Evolutionary conservation across 1,139 yeast species (phyloP).

Genomic region (Wickerhamiella pararugosa): DNA sequence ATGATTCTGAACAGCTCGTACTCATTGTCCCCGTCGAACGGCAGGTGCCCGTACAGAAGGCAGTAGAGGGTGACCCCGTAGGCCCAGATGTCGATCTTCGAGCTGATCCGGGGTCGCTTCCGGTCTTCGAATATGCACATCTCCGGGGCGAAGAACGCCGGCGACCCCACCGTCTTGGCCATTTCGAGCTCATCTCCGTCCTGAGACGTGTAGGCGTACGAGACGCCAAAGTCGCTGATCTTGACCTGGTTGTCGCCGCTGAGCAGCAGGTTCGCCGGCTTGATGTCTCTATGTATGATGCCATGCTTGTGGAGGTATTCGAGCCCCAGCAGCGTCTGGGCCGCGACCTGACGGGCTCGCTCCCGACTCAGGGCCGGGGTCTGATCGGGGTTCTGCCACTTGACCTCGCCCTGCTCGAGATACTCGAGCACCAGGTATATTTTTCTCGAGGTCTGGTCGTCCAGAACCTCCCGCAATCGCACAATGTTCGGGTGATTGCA

Average conservation of each 20-base stretch:
- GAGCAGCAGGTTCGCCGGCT: constrained; percentile 83
- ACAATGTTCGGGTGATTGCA: constrained; percentile 89
- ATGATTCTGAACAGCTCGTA: constrained; percentile 76
- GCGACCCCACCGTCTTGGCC: constrained; percentile 84
- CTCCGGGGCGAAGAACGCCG: constrained; percentile 75
- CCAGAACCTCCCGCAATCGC: constrained; percentile 71
- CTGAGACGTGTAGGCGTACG: constrained; percentile 49
- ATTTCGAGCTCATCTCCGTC: constrained; percentile 53
- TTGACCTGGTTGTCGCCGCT: constrained; percentile 63
- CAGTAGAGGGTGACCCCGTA: constrained; percentile 87
- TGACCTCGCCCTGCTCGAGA: constrained; percentile 81
- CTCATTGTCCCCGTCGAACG: constrained; percentile 83
- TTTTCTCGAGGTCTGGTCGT: constrained; percentile 69
- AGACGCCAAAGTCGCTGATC: constrained; percentile 93
- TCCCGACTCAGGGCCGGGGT: constrained; percentile 51
- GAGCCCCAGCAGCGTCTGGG: constrained; percentile 79
- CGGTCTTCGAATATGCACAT: constrained; percentile 38
- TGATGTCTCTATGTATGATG: constrained; percentile 89
- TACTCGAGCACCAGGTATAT: constrained; percentile 86
- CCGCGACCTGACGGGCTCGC: constrained; percentile 52
- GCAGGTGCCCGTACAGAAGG: constrained; percentile 72
- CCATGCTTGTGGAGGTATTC: constrained; percentile 91
- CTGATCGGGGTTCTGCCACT: constrained; percentile 46
- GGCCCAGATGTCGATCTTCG: constrained; percentile 93
- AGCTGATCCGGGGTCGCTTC: constrained; percentile 33